Evolutionary conservation across 208 protist genomes (phyloP).

Genomic region (Leishmania martiniquensis): DNA sequence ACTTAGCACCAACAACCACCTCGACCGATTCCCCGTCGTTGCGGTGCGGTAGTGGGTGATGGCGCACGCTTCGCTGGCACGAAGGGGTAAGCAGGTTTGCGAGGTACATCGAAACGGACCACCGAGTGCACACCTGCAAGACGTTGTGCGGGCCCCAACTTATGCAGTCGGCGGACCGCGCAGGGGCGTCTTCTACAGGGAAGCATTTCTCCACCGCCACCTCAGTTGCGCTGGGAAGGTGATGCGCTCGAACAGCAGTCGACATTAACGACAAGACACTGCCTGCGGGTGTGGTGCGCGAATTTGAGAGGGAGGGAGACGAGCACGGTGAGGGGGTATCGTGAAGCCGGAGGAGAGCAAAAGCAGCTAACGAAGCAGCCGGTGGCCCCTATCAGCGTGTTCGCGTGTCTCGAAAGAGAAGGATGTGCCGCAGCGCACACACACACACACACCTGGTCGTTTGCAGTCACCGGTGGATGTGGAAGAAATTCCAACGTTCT

Average conservation of each 20-base stretch:
- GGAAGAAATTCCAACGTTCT: no score
- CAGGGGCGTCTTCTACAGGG: constrained; percentile 43
- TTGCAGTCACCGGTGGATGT: neutral
- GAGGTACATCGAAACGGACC: constrained; percentile 62
- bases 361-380: neutral
- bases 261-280: neutral
- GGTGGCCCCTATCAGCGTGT: neutral
- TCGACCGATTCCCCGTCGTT: constrained; percentile 31
- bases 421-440: neutral
- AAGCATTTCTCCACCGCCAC: constrained; percentile 38
- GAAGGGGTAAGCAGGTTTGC: constrained; percentile 39
- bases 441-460: neutral
- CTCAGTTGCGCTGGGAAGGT: constrained; percentile 16
- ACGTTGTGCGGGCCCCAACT: constrained; percentile 86
- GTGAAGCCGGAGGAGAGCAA: no score
- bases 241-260: neutral
- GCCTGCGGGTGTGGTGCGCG: neutral
- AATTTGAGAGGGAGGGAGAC: neutral
- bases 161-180: constrained; percentile 46
- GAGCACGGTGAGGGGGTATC: neutral
- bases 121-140: constrained; percentile 65
- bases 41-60: constrained; percentile 39
- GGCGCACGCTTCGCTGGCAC: constrained; percentile 29
- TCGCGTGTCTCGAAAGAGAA: neutral
- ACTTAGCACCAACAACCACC: constrained; percentile 63